phyloP scores from a whole-genome alignment of 2,329 filamentous ascomycete species.

The Sporothrix variecibatus region DNA sequence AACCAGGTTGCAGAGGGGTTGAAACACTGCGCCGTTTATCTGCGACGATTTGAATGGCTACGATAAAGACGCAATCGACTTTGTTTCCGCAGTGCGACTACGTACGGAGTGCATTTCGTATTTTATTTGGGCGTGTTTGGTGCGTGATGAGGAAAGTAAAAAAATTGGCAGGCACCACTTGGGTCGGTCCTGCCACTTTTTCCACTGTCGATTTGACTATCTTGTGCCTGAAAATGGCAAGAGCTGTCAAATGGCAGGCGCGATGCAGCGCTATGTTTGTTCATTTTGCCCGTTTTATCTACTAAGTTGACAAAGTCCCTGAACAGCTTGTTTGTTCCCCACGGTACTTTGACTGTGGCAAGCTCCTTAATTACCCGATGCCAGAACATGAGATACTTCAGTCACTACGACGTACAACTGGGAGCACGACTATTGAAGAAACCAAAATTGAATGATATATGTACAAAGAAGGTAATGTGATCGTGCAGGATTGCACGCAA shows the following conservation, averaged over 20 bases:
- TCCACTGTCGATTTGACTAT: neutral
- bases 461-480: neutral
- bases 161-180: neutral
- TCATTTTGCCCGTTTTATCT: too few relatives aligned
- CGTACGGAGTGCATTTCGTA: neutral
- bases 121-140: too few relatives aligned
- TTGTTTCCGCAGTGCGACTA: neutral
- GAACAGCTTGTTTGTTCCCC: neutral
- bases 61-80: neutral
- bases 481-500: neutral
- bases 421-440: neutral
- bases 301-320: neutral
- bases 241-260: neutral
- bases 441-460: neutral
- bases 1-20: neutral
- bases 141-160: neutral
- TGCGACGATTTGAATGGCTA: neutral
- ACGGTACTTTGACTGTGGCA: neutral
- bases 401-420: neutral
- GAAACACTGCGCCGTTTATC: neutral
- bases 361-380: too few relatives aligned
- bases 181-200: conserved; percentile 4
- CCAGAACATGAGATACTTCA: neutral
- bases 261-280: neutral
- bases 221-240: neutral